Percentiles rank a stretch among this genome's conserved stretches.
Evolutionary conservation across 495 filamentous ascomycete genomes (phyloP).

Genomic region (Penicillium chermesinum): DNA sequence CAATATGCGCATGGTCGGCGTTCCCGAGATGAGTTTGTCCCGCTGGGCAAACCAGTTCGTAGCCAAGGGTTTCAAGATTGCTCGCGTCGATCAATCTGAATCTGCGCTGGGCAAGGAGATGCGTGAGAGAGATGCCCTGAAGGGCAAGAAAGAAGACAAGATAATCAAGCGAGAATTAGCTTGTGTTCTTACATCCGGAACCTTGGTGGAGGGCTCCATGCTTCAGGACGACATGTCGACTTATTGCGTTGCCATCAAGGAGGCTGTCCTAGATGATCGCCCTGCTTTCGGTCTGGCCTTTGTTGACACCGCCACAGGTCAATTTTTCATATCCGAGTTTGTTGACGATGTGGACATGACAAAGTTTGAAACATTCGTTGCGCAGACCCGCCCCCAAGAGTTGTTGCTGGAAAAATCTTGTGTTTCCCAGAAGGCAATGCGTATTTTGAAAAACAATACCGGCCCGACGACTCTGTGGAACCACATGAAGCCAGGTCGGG

Average conservation of each 20-base stretch:
- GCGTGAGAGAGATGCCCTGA: slow-evolving; percentile 73
- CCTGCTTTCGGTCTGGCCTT: slow-evolving; percentile 90
- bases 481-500: slow-evolving; percentile 75
- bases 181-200: slow-evolving; percentile 86
- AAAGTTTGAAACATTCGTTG: slow-evolving; percentile 96
- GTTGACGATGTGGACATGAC: slow-evolving; percentile 90
- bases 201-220: slow-evolving; percentile 93
- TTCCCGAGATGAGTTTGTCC: slow-evolving; percentile 83
- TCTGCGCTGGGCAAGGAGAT: slow-evolving; percentile 95
- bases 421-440: slow-evolving; percentile 75
- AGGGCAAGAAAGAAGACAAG: slow-evolving; percentile 68
- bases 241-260: slow-evolving; percentile 95
- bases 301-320: slow-evolving; percentile 92
- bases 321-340: slow-evolving; percentile 90
- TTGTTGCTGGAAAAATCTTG: slow-evolving; percentile 83
- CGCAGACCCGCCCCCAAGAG: slow-evolving; percentile 87
- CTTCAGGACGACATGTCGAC: slow-evolving; percentile 97
- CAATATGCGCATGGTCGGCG: slow-evolving; percentile 98
- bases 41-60: slow-evolving; percentile 95
- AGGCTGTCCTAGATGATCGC: slow-evolving; percentile 66
- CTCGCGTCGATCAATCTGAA: slow-evolving; percentile 92
- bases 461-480: slow-evolving; percentile 94
- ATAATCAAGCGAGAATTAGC: slow-evolving; percentile 88
- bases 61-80: slow-evolving; percentile 92
- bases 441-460: slow-evolving; percentile 97